phyloP scores from a whole-genome alignment of 352 stramenopile species.

The Pythium aphanidermatum region DNA sequence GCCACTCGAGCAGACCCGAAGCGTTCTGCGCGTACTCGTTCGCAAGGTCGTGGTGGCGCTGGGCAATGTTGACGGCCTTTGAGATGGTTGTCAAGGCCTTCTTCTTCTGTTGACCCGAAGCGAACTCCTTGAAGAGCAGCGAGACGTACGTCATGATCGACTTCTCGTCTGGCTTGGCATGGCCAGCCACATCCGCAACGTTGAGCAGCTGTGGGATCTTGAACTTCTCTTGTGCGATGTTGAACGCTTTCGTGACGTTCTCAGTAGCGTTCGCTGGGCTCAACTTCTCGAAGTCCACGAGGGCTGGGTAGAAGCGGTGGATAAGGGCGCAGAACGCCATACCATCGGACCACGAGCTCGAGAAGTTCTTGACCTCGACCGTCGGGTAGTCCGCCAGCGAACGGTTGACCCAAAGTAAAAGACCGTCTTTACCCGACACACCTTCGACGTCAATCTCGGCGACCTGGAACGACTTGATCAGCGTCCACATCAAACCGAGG shows the following conservation, averaged over 20 bases:
- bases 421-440: constrained; percentile 86
- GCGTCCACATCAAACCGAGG: constrained; percentile 90
- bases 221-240: constrained; percentile 79
- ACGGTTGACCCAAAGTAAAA: constrained; percentile 88
- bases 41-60: constrained; percentile 82
- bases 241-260: constrained; percentile 83
- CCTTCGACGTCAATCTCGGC: constrained; percentile 83
- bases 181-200: constrained; percentile 77
- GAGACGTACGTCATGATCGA: constrained; percentile 91
- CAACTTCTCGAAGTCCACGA: constrained; percentile 80
- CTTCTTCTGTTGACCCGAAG: constrained; percentile 85
- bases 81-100: constrained; percentile 86
- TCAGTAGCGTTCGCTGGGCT: constrained; percentile 51
- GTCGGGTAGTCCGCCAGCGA: constrained; percentile 80
- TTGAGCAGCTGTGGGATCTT: constrained; percentile 86
- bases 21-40: constrained; percentile 68
- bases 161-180: constrained; percentile 88
- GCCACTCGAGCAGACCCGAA: constrained; percentile 67
- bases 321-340: constrained; percentile 90
- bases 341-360: constrained; percentile 78
- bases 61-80: constrained; percentile 88
- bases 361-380: constrained; percentile 88
- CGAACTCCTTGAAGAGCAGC: constrained; percentile 90
- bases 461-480: constrained; percentile 89
- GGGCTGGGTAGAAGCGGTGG: constrained; percentile 82